These are phyloP conservation scores for Venturia asperata DNA, from an alignment of 2,329 filamentous ascomycete genomes.

Conservation along the genomic window DNA sequence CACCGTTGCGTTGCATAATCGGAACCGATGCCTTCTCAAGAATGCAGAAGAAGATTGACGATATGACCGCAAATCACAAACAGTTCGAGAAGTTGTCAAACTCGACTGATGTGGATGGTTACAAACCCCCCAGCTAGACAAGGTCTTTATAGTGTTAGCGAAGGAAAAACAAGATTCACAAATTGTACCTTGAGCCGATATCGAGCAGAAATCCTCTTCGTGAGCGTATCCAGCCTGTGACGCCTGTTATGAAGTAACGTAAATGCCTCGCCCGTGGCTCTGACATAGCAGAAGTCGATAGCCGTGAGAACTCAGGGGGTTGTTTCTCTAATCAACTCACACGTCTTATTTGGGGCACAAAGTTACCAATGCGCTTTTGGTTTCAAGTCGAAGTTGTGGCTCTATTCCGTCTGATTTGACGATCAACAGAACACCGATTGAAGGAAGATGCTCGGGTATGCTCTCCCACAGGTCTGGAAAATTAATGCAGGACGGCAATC, in stretches of 20 bases:
- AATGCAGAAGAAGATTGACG: constrained; percentile 46
- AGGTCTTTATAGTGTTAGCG: background rate
- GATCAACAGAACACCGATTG: background rate
- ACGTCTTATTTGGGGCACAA: background rate
- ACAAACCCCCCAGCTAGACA: constrained; percentile 23
- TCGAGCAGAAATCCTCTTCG: background rate
- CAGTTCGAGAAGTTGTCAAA: constrained; percentile 45
- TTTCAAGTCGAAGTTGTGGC: background rate
- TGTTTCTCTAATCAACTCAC: background rate
- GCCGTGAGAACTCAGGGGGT: background rate
- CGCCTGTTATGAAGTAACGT: background rate
- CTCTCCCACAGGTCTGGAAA: background rate
- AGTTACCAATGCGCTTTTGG: background rate
- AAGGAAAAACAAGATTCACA: too few species aligned
- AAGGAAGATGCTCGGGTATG: background rate
- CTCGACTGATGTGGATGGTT: constrained; percentile 42
- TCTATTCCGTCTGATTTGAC: background rate
- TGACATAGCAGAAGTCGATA: background rate
- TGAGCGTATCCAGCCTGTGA: background rate
- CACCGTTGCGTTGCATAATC: constrained; percentile 47
- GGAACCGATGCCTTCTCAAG: constrained; percentile 47
- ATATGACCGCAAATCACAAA: constrained; percentile 42
- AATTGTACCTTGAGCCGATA: background rate
- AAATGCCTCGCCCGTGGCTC: background rate
- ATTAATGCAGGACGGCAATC: background rate